Percentiles rank a stretch among this genome's conserved stretches.
Evolutionary conservation across 2,329 filamentous ascomycete species (phyloP).

Genomic region (Pseudocercospora musae): DNA sequence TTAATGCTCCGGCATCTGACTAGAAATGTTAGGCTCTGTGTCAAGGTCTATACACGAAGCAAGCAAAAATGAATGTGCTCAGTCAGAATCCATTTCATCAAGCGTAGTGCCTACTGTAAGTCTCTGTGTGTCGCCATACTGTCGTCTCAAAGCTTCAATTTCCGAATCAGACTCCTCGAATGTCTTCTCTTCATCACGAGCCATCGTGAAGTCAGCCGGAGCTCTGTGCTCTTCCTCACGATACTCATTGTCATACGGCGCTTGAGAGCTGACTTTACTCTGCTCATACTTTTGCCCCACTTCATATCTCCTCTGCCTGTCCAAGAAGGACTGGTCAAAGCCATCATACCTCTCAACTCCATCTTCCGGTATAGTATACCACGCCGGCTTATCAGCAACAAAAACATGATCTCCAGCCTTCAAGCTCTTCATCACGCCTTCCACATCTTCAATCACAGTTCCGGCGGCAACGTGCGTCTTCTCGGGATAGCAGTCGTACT

Average conservation of each 20-base stretch:
- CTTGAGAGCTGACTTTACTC: neutral
- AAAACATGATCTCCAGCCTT: conserved; percentile 18
- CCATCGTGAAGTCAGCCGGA: neutral
- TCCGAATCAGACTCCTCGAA: neutral
- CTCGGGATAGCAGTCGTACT: conserved; percentile 22
- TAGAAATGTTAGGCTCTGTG: neutral
- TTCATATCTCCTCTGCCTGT: neutral
- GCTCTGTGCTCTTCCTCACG: neutral
- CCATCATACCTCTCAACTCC: conserved; percentile 16
- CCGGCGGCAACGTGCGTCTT: conserved; percentile 21
- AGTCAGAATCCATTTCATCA: neutral
- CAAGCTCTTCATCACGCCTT: neutral
- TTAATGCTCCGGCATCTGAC: too few species aligned
- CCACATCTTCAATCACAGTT: conserved; percentile 6
- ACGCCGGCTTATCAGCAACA: conserved; percentile 11
- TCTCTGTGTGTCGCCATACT: neutral
- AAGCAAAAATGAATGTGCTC: neutral
- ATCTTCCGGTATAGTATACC: conserved; percentile 20
- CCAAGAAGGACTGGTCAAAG: conserved; percentile 11
- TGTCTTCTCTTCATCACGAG: neutral
- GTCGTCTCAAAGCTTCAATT: neutral
- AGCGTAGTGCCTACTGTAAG: neutral
- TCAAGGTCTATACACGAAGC: neutral
- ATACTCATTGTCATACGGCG: neutral
- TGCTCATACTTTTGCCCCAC: neutral